These are phyloP conservation scores for Aureobasidium musti DNA, from an alignment of 2,329 filamentous ascomycete genomes.

Conservation along the genomic window DNA sequence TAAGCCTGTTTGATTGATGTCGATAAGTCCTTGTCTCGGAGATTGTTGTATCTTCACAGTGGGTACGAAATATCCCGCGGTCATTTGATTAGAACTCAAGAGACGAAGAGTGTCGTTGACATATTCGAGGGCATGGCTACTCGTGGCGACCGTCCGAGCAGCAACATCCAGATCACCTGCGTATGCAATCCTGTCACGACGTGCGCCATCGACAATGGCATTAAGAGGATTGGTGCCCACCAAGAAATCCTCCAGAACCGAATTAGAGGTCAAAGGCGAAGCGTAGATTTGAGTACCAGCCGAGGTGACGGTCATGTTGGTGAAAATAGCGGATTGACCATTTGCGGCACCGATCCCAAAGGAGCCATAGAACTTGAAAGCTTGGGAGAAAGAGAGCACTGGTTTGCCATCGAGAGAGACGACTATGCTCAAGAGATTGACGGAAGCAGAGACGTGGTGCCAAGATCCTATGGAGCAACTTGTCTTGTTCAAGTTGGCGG, in stretches of 20 bases:
- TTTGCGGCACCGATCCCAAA: not conserved
- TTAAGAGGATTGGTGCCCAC: not conserved
- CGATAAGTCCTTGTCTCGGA: not conserved
- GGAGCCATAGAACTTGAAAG: not conserved
- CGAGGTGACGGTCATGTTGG: not conserved
- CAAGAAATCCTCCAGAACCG: not conserved
- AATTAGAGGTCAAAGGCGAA: not conserved
- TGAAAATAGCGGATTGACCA: not conserved
- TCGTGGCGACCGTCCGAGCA: not conserved
- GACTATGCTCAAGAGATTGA: not conserved
- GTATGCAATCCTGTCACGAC: slow-evolving; percentile 1
- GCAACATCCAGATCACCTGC: not conserved
- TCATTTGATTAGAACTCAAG: not conserved
- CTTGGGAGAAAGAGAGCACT: not conserved
- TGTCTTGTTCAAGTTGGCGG: not conserved
- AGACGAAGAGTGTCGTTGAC: not conserved
- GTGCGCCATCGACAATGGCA: not conserved
- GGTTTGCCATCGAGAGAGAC: not conserved
- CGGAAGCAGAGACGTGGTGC: not conserved
- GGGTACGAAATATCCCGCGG: not conserved
- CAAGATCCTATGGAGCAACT: not conserved
- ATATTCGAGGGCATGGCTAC: not conserved
- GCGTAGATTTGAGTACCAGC: not conserved
- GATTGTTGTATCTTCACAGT: not conserved
- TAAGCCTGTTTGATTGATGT: not conserved